Conservation (phyloP, 495 filamentous ascomycete genomes). For the Xylaria scruposa region DNA sequence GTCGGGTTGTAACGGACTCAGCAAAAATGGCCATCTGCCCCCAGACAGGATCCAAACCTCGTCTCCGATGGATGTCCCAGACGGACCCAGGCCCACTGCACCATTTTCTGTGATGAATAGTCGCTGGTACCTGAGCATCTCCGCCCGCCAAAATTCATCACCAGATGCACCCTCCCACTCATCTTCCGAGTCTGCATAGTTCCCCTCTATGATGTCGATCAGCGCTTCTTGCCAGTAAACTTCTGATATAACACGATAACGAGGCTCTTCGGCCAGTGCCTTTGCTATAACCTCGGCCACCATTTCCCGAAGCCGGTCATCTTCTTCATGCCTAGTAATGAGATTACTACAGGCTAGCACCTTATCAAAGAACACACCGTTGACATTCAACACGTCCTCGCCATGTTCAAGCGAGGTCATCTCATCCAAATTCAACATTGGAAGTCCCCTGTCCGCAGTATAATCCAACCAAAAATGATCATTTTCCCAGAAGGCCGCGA, state of each 20-base stretch:
- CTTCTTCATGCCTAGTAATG: slow-evolving; percentile 3
- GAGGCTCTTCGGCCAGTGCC: slow-evolving; percentile 21
- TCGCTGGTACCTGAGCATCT: slow-evolving; percentile 23
- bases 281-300: neutral
- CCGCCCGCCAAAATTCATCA: neutral
- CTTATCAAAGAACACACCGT: slow-evolving; percentile 27
- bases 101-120: slow-evolving; percentile 30
- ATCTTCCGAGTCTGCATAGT: neutral
- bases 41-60: slow-evolving; percentile 30
- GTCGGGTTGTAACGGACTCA: slow-evolving; percentile 16
- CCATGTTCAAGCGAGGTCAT: slow-evolving; percentile 16
- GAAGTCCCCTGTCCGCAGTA: slow-evolving; percentile 25
- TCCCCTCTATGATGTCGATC: slow-evolving; percentile 4
- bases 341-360: slow-evolving; percentile 7
- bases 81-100: slow-evolving; percentile 28
- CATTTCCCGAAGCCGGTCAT: neutral
- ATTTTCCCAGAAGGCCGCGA: slow-evolving; percentile 20
- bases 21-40: slow-evolving; percentile 27
- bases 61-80: slow-evolving; percentile 22
- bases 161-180: neutral
- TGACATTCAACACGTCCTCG: slow-evolving; percentile 25
- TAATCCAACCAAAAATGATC: neutral
- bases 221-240: slow-evolving; percentile 17
- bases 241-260: slow-evolving; percentile 20
- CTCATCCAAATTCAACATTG: slow-evolving; percentile 5